phyloP scores from a whole-genome alignment of 2,329 filamentous ascomycete species.

The Incumbomyces lentus region DNA sequence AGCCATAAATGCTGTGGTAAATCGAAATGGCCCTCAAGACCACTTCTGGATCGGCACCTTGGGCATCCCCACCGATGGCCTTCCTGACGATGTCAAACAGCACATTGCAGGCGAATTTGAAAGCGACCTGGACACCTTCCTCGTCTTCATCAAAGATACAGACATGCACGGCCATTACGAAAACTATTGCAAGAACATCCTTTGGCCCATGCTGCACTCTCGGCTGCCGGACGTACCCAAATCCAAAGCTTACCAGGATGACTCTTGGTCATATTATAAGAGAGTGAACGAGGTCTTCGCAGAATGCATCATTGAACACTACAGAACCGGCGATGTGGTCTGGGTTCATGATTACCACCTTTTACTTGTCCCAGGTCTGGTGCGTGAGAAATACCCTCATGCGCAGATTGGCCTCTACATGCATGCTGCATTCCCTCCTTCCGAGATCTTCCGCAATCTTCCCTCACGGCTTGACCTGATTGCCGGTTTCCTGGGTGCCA shows the following conservation, averaged over 20 bases:
- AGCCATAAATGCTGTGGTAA: slow-evolving; percentile 66
- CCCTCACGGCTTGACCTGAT: slow-evolving; percentile 78
- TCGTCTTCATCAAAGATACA: slow-evolving; percentile 78
- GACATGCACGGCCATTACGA: slow-evolving; percentile 92
- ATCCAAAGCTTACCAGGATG: slow-evolving; percentile 95
- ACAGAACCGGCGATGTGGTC: slow-evolving; percentile 84
- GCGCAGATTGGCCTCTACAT: slow-evolving; percentile 95
- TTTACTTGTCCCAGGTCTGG: slow-evolving; percentile 76
- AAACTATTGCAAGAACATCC: slow-evolving; percentile 93
- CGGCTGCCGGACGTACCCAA: slow-evolving; percentile 96
- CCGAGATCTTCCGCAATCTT: slow-evolving; percentile 87
- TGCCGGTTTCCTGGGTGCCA: slow-evolving; percentile 85
- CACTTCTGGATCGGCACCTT: slow-evolving; percentile 87
- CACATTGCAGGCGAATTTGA: slow-evolving; percentile 75
- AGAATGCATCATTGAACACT: slow-evolving; percentile 78
- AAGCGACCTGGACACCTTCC: slow-evolving; percentile 69
- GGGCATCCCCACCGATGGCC: slow-evolving; percentile 84
- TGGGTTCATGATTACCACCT: slow-evolving; percentile 97
- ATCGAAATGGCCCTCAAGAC: slow-evolving; percentile 59
- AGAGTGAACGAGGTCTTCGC: slow-evolving; percentile 89
- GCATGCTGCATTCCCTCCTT: slow-evolving; percentile 90
- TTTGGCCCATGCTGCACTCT: slow-evolving; percentile 97
- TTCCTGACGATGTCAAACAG: slow-evolving; percentile 63
- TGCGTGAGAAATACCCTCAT: slow-evolving; percentile 74
- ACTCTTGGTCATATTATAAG: slow-evolving; percentile 92